Percentiles rank a stretch among this genome's conserved stretches.
phyloP scores from a whole-genome alignment of 2,329 filamentous ascomycete genomes.

The Fusarium albosuccineum region DNA sequence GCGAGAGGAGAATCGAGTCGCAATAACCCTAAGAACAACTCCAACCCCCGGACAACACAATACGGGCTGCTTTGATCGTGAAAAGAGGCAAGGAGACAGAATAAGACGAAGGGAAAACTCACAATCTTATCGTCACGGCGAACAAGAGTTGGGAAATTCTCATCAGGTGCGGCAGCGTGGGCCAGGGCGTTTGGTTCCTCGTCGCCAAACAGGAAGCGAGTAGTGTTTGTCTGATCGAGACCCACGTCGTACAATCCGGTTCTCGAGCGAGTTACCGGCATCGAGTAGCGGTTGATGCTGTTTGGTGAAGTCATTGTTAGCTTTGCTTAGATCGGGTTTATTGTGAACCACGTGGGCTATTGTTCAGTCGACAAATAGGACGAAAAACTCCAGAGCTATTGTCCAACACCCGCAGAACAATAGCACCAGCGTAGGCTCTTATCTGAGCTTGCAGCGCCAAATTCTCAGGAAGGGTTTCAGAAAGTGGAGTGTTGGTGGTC shows the following conservation, averaged over 20 bases:
- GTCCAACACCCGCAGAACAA: background rate
- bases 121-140: slow-evolving; percentile 72
- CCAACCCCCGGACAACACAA: slow-evolving; percentile 1
- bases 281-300: slow-evolving; percentile 91
- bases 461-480: background rate
- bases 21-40: slow-evolving; percentile 21
- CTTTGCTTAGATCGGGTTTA: background rate
- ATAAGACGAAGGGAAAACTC: slow-evolving; percentile 49
- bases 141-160: slow-evolving; percentile 88
- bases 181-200: slow-evolving; percentile 71
- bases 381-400: slow-evolving; percentile 1
- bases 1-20: slow-evolving; percentile 24
- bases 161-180: slow-evolving; percentile 74
- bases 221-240: slow-evolving; percentile 86
- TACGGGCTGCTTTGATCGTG: background rate
- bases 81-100: background rate
- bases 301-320: slow-evolving; percentile 43
- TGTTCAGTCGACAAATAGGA: slow-evolving; percentile 9
- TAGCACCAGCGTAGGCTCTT: background rate
- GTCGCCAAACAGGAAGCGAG: slow-evolving; percentile 87
- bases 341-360: background rate
- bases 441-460: background rate
- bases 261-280: slow-evolving; percentile 84
- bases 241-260: slow-evolving; percentile 75
- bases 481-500: background rate